Percentiles rank a stretch among this genome's conserved stretches.
phyloP scores from a whole-genome alignment of 2,329 filamentous ascomycete genomes.

The Talaromyces sp. region DNA sequence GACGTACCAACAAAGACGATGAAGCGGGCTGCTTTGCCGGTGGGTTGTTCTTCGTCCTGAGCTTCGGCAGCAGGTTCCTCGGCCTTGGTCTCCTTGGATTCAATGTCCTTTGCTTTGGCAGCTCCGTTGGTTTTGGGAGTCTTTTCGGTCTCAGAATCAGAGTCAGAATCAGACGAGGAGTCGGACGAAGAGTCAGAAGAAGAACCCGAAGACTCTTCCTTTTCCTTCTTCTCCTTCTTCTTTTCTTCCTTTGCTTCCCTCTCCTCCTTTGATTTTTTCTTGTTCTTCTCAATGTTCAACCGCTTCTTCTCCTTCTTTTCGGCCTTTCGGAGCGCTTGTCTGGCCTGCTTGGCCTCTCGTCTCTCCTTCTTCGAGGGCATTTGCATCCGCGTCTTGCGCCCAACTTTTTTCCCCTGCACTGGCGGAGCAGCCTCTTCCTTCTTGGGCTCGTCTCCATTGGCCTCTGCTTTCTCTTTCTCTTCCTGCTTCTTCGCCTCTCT shows the following conservation, averaged over 20 bases:
- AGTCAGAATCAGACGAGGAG: slow-evolving; percentile 1
- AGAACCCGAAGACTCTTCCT: slow-evolving; percentile 5
- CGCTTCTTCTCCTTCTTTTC: slow-evolving; percentile 8
- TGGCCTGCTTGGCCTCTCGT: slow-evolving; percentile 8
- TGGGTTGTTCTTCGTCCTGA: slow-evolving; percentile 1
- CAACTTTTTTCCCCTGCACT: background rate
- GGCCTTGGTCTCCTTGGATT: slow-evolving; percentile 9
- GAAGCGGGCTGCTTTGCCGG: slow-evolving; percentile 52
- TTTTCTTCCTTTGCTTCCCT: no score
- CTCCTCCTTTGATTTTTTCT: slow-evolving; percentile 16
- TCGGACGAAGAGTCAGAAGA: background rate
- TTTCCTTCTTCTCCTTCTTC: background rate
- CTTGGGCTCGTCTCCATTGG: background rate
- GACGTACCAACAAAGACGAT: slow-evolving; percentile 68
- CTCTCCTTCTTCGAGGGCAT: slow-evolving; percentile 14
- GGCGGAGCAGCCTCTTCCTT: background rate
- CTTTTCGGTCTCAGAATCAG: slow-evolving; percentile 10
- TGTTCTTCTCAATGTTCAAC: background rate
- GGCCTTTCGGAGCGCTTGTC: background rate
- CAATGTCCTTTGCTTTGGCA: slow-evolving; percentile 12
- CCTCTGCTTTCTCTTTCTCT: background rate
- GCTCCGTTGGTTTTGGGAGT: slow-evolving; percentile 14
- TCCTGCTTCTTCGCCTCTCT: slow-evolving; percentile 9
- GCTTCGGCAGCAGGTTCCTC: background rate
- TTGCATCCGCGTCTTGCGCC: background rate